Evolutionary conservation across 2,329 filamentous ascomycete species (phyloP), one percentile per base, ranked within the genome.

Genomic region (Hirsutella minnesotensis): DNA sequence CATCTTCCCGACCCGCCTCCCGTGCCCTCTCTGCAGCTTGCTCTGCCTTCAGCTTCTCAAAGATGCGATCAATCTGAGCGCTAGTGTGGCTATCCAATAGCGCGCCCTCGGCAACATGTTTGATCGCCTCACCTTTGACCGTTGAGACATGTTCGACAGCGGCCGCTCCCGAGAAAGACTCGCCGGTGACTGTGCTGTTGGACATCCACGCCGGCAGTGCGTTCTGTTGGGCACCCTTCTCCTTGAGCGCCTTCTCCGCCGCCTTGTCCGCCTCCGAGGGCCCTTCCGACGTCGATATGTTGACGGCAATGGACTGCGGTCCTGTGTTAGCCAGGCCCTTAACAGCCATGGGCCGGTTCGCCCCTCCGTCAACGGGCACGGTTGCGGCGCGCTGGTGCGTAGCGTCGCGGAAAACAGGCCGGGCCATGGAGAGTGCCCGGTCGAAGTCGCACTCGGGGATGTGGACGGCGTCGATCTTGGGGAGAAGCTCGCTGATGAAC

Each of bases 381-480:
- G 77, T 80, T 40, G 69, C 67, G 16, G 71, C 74, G 5, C 75
- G 77, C 48, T 83, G 81, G 57, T 88, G 73, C 10, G 75, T 77
- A 34, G 78, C 73, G 49, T 84, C 79, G 49, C 83, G 74, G 41
- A 77, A 63, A 21, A 89, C 75, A 3, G 80, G 78, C 13, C 79
- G 70, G 16, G 76, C 73, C 41, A 73, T 73, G 20, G 73, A 68
- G 20, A 84, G 67, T 2, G 84, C 83, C 19, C 75, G 70, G 40
- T 87, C 81, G 51, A 86, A 87, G 49, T 76, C 81, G 56, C 83
- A 82, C 50, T 81, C 81, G 2, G 86, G 85, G 7, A 94, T 78
- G 31, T 78, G 69, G 7, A 81, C 72, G n/a, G 75, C 70, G 56
- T 92, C 86, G 46, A 94, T 86, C 55, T 82, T 74, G 43, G 82